Base-by-base conservation (phyloP, 257 asterid species). In the Solanum paucissectum region DNA sequence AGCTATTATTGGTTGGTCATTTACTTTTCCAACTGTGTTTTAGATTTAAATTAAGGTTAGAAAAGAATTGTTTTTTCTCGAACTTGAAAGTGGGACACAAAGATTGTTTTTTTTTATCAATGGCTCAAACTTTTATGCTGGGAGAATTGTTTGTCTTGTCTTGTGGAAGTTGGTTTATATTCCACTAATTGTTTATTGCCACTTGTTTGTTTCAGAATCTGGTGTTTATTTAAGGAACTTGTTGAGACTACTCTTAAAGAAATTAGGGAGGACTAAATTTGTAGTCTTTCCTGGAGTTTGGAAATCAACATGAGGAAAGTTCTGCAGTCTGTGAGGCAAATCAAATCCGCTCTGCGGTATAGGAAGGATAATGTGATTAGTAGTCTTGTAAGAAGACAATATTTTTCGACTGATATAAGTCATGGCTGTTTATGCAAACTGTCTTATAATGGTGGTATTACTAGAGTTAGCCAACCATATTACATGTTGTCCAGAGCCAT, bases 241-340 rank as follows among this genome's bases (percentile, higher is more conserved):
- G 75, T 87, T 11, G 88, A 58, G 27, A 16, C 29, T 84, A 76
- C 75, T 29, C 29, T 88, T 7, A 36, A 32, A 49, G 69, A 13
- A 42, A 62, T 60, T 86, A 73, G 33, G 85, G 66, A 34, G 21
- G 87, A 49, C 40, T 34, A 29, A 36, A 60, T 13, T 23, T 29
- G 38, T 29, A 5, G n/a, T 34, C 12, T 75, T 38, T 62, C 52
- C 79, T 77, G 21, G 32, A 29, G 25, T 72, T 83, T 86, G 83
- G 68, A 83, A 83, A 79, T 52, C 83, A 88, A 89, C 66, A 97
- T 97, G 99, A 90, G 95, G 91, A 71, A 87, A 7, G 87, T 87
- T 87, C 58, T 93, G 86, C 92, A 94, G 87, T 90, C 91, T n/a
- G 33, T 85, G 46, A 94, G 92, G 90, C 92, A 89, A 86, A 90